Evolutionary conservation across 2,329 filamentous ascomycete genomes (phyloP).

Genomic region (Alternaria conjuncta): DNA sequence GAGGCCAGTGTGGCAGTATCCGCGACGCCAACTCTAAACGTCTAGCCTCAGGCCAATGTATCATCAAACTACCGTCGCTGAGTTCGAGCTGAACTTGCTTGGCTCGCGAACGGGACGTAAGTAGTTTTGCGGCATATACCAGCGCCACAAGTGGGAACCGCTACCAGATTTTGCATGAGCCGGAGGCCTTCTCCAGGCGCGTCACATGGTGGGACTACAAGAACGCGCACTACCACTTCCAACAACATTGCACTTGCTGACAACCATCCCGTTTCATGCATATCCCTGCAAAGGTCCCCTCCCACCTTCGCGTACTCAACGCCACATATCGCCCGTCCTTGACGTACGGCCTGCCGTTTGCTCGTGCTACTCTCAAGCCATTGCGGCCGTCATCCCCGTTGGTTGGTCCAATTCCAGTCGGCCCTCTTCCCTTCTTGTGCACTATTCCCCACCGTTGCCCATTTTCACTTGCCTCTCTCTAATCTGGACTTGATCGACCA

Average conservation of each 20-base stretch:
- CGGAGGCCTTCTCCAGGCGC: constrained; percentile 38
- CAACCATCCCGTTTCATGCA: constrained; percentile 41
- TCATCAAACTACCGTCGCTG: constrained; percentile 32
- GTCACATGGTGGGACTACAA: constrained; percentile 44
- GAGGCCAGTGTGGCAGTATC: constrained; percentile 10
- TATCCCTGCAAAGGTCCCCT: constrained; percentile 41
- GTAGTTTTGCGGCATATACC: constrained; percentile 38
- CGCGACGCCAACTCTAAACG: constrained; percentile 16
- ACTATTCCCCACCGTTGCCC: constrained; percentile 40
- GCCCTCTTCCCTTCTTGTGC: constrained; percentile 46
- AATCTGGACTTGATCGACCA: constrained; percentile 43
- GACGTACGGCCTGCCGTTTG: constrained; percentile 43
- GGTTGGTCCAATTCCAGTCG: constrained; percentile 44
- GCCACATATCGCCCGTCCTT: constrained; percentile 47
- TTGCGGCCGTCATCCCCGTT: constrained; percentile 39
- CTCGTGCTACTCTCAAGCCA: constrained; percentile 39
- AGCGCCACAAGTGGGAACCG: constrained; percentile 46
- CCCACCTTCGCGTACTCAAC: constrained; percentile 41
- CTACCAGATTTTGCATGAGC: constrained; percentile 40
- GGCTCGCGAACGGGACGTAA: constrained; percentile 39
- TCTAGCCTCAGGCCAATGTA: constrained; percentile 23
- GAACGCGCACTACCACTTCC: constrained; percentile 33
- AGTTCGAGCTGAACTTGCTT: constrained; percentile 32
- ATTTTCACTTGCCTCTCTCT: constrained; percentile 37
- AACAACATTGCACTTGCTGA: constrained; percentile 39